Percentiles rank a stretch among this genome's conserved stretches.
phyloP scores from a whole-genome alignment of 306 rosid species.

The Crotalaria pallida region DNA sequence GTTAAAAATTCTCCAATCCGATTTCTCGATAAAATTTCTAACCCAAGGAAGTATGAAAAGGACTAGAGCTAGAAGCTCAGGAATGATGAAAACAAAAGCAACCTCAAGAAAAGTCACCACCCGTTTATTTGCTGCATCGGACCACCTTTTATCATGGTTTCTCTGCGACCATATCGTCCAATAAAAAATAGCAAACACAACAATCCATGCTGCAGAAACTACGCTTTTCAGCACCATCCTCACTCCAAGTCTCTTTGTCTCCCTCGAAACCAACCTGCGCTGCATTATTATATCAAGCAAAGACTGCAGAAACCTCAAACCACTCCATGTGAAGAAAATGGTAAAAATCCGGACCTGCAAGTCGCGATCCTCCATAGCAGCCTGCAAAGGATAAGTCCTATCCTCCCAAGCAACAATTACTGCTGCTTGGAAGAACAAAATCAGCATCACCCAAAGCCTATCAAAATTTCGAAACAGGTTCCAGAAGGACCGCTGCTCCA shows the following conservation, averaged over 20 bases:
- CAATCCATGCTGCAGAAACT: conserved; percentile 57
- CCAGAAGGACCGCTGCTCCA: conserved; percentile 86
- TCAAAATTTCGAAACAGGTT: conserved; percentile 76
- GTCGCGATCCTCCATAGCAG: conserved; percentile 23
- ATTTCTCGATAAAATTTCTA: conserved; percentile 64
- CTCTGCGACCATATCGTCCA: conserved; percentile 56
- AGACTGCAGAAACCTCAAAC: conserved; percentile 62
- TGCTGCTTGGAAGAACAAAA: conserved; percentile 66
- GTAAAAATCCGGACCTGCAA: conserved; percentile 56
- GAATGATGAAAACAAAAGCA: conserved; percentile 46
- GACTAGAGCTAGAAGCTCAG: conserved; percentile 62
- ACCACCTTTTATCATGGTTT: conserved; percentile 48
- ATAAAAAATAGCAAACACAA: conserved; percentile 51
- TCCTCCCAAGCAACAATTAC: conserved; percentile 69
- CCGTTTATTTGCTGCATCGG: conserved; percentile 44
- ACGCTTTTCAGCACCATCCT: conserved; percentile 61
- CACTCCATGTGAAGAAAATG: conserved; percentile 73
- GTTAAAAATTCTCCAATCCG: conserved; percentile 59
- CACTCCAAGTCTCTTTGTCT: conserved; percentile 47
- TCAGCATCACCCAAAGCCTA: conserved; percentile 78
- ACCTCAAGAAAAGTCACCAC: conserved; percentile 48
- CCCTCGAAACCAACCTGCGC: conserved; percentile 60
- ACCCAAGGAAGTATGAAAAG: conserved; percentile 75
- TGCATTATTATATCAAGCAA: conserved; percentile 70
- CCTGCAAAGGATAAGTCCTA: conserved; percentile 47